A percentile compares a stretch with the other conserved stretches of the same genome.
Conservation (phyloP, 148 eudicot genomes). For the Rhododendron mucronatum region DNA sequence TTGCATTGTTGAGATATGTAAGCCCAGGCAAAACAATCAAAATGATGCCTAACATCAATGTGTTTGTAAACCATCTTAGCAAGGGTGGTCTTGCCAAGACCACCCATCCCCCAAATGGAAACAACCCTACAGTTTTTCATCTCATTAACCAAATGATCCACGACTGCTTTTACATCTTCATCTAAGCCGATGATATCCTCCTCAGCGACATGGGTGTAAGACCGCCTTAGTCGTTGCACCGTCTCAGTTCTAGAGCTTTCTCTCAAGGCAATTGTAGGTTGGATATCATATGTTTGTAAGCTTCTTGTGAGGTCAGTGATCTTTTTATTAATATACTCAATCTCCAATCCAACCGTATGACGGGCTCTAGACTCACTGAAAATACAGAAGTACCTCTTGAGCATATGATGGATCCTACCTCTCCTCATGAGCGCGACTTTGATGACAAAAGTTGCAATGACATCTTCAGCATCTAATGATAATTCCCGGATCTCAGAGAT, state of each 20-base stretch:
- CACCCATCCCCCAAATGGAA: conserved; percentile 17
- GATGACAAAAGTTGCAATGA: background rate
- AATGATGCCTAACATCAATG: background rate
- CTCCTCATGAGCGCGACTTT: background rate
- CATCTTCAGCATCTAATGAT: background rate
- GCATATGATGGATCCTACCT: background rate
- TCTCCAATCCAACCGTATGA: background rate
- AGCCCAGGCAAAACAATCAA: conserved; percentile 17
- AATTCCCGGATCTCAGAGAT: background rate
- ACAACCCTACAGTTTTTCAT: background rate
- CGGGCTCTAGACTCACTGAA: background rate
- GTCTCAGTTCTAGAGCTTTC: background rate
- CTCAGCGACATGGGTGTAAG: background rate
- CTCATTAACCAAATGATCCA: background rate
- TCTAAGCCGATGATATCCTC: background rate
- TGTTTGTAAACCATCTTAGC: conserved; percentile 13
- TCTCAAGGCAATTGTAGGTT: background rate
- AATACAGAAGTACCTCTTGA: background rate
- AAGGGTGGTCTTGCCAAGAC: conserved; percentile 21
- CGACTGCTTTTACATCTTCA: background rate
- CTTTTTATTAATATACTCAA: background rate
- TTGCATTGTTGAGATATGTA: conserved; percentile 22
- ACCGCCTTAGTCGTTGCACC: background rate
- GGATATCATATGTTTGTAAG: background rate
- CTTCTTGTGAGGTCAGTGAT: background rate